Evolutionary conservation across 768 basidiomycete species (phyloP), one percentile per base, ranked within the genome.

Genomic region (Trichaptum fuscoviolaceum): DNA sequence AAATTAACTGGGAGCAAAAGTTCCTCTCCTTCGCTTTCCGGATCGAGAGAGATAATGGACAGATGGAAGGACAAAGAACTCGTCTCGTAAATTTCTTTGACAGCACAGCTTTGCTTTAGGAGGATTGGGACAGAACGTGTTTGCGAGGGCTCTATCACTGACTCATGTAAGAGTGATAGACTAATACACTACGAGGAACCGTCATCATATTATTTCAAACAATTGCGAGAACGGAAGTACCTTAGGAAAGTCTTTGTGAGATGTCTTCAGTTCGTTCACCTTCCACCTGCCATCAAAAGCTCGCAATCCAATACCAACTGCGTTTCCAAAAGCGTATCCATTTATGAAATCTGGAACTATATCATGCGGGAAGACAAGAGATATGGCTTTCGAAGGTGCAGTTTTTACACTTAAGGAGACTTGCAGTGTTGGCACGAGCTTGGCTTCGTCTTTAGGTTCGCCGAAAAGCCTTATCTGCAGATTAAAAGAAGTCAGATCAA

Each of bases 381-480:
- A 4, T 2, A 52, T 15, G 10, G 12, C 42, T 12, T 12, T 15
- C 20, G 42, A 52, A 3, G 42, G 20, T 12, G 42, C 12, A 12
- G 15, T 12, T 6, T 2, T 52, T 52, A 12, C 42, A 15, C 20
- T 20, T 12, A 52, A 12, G 20, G 42, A 52, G 2, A 52, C 12
- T 52, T 20, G 42, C 20, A 52, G 10, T 5, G 42, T 52, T 20
- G 42, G 42, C 10, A 52, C 10, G 20, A 52, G 15, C 20, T 52
- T 12, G 3, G 12, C 42, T 52, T 12, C 15, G 15, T 52, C 42
- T 52, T 70, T 76, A 10, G 92, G 91, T 74, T 92, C 91, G 7
- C 93, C 93, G 73, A 94, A 96, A 61, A 95, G 81, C 68, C 93
- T 81, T 66, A 95, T 92, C 90, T 93, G 70, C 8, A 63, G 57